These are phyloP conservation scores for Nakazawaea anatomiae DNA, from an alignment of 805 yeast genomes.

Conservation along the genomic window DNA sequence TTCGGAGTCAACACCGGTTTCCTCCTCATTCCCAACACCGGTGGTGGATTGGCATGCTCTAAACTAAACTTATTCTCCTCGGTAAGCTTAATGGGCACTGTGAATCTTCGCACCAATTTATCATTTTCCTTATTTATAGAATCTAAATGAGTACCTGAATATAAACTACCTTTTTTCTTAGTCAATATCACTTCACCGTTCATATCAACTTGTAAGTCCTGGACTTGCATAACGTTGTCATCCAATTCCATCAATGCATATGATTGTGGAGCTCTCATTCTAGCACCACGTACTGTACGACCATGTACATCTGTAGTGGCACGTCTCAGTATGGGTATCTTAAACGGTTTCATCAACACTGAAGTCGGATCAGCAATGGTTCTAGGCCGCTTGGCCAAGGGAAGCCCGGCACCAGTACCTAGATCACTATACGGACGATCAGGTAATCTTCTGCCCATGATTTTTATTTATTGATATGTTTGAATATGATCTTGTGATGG, in stretches of 20 bases:
- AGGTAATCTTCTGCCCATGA: slow-evolving; percentile 23
- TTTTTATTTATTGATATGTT: background rate
- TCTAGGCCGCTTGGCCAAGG: slow-evolving; percentile 49
- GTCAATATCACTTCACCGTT: slow-evolving; percentile 19
- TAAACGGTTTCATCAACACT: slow-evolving; percentile 61
- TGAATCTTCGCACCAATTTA: slow-evolving; percentile 43
- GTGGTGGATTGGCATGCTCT: slow-evolving; percentile 46
- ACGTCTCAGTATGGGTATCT: slow-evolving; percentile 46
- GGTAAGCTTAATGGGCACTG: slow-evolving; percentile 50
- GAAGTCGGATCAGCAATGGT: slow-evolving; percentile 44
- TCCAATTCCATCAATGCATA: slow-evolving; percentile 33
- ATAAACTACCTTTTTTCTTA: slow-evolving; percentile 53
- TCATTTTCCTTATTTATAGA: slow-evolving; percentile 33
- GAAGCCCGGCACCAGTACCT: slow-evolving; percentile 68
- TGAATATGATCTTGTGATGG: background rate
- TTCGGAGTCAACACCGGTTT: slow-evolving; percentile 70
- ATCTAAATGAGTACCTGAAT: slow-evolving; percentile 44
- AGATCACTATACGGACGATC: slow-evolving; percentile 39
- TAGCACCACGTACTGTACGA: slow-evolving; percentile 18
- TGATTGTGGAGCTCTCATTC: slow-evolving; percentile 29
- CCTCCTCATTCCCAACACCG: slow-evolving; percentile 79
- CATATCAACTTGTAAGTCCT: slow-evolving; percentile 19
- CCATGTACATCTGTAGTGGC: slow-evolving; percentile 14
- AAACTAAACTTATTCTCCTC: slow-evolving; percentile 26
- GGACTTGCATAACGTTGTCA: slow-evolving; percentile 1